Conservation (phyloP, 2,329 filamentous ascomycete genomes). For the Metarhizium album region DNA sequence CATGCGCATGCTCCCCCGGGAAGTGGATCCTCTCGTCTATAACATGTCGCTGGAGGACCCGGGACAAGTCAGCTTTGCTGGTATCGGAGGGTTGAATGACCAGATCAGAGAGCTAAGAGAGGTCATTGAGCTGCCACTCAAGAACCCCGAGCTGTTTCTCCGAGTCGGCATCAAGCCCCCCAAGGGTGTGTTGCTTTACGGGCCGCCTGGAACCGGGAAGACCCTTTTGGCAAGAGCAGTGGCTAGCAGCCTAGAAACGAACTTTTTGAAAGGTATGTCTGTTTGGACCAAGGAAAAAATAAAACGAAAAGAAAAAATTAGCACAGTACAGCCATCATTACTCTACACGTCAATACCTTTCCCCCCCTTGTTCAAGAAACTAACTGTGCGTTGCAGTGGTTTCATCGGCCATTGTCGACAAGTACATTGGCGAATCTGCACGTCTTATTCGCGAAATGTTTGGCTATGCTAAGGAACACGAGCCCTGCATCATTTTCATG, state of each 20-base stretch:
- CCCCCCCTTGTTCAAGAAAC: conserved; percentile 4
- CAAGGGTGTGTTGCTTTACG: conserved; percentile 93
- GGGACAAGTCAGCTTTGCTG: conserved; percentile 92
- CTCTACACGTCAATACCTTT: not conserved
- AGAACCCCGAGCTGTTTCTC: conserved; percentile 96
- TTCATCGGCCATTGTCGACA: conserved; percentile 97
- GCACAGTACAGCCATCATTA: too few relatives aligned
- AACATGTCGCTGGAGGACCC: conserved; percentile 99
- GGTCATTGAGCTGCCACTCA: conserved; percentile 93
- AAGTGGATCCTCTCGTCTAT: conserved; percentile 97
- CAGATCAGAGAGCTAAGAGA: conserved; percentile 96
- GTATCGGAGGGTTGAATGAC: conserved; percentile 95
- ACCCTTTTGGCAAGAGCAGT: conserved; percentile 89
- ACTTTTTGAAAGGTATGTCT: conserved; percentile 89
- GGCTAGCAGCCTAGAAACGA: conserved; percentile 91
- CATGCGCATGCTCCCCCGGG: conserved; percentile 98
- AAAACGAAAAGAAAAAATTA: too few relatives aligned
- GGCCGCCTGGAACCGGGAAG: conserved; percentile 93
- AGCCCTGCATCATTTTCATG: conserved; percentile 99
- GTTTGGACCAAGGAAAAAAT: too few relatives aligned
- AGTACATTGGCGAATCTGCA: conserved; percentile 98
- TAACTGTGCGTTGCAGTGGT: conserved; percentile 53
- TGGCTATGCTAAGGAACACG: conserved; percentile 97
- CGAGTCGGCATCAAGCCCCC: conserved; percentile 97
- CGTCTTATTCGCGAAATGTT: conserved; percentile 99